These are phyloP conservation scores for Ampelomyces quisqualis DNA, from an alignment of 2,329 filamentous ascomycete species.

Conservation along the genomic window DNA sequence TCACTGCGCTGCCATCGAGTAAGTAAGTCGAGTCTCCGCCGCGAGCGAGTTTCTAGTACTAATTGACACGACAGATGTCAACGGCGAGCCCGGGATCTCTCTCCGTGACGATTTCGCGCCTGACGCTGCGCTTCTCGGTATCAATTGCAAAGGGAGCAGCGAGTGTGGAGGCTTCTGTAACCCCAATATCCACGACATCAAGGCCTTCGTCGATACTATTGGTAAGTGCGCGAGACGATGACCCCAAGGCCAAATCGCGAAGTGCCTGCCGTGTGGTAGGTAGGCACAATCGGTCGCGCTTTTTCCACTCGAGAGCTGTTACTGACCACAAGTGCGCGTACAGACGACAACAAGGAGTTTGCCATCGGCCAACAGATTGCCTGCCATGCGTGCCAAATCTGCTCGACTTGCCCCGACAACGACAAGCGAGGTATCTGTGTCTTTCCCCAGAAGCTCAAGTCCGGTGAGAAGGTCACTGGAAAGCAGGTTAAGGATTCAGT, in stretches of 20 bases:
- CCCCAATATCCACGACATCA: neutral
- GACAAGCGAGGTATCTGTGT: neutral
- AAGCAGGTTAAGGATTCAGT: neutral
- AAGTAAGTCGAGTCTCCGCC: neutral
- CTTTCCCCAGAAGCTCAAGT: neutral
- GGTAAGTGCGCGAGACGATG: neutral
- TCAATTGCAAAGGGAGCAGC: neutral
- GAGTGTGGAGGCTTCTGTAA: neutral
- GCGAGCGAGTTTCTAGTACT: neutral
- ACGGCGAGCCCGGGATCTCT: neutral
- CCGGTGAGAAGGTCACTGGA: neutral
- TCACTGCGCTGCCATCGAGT: slow-evolving; percentile 1
- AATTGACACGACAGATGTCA: neutral
- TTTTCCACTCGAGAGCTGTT: too few species aligned
- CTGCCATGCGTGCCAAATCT: neutral
- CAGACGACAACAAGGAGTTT: neutral
- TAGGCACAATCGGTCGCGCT: neutral
- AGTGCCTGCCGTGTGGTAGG: neutral
- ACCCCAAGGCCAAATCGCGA: neutral
- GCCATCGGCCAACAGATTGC: neutral
- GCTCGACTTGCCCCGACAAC: neutral
- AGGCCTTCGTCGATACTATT: neutral
- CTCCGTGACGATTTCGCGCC: neutral
- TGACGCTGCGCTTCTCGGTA: neutral
- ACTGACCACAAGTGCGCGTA: neutral